phyloP scores from a whole-genome alignment of 306 rosid species.

The Quercus agrifolia region DNA sequence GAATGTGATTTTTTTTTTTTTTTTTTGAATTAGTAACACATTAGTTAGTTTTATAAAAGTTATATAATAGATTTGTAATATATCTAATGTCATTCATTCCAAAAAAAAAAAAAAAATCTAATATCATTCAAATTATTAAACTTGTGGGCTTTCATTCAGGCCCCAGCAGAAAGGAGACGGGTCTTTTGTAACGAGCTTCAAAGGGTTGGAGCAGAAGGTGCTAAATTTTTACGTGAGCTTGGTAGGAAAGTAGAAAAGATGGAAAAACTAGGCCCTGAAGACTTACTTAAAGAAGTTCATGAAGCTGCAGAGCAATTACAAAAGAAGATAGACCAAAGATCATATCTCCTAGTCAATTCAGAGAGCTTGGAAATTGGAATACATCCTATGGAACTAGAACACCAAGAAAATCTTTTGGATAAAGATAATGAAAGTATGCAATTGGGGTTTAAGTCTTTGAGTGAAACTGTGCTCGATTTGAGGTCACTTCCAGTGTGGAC shows the following conservation, averaged over 20 bases:
- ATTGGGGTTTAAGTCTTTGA: constrained; percentile 29
- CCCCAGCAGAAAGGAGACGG: constrained; percentile 61
- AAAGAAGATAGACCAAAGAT: constrained; percentile 54
- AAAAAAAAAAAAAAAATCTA: no score
- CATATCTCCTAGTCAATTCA: constrained; percentile 56
- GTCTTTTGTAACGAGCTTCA: constrained; percentile 52
- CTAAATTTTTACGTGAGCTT: constrained; percentile 51
- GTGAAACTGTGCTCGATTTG: constrained; percentile 34
- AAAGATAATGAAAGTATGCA: constrained; percentile 33
- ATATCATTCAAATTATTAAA: neutral
- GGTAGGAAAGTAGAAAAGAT: constrained; percentile 68
- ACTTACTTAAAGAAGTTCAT: constrained; percentile 54
- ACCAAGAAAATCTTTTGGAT: constrained; percentile 20
- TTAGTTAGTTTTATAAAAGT: no score
- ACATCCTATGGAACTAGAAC: constrained; percentile 24
- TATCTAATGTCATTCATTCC: no score
- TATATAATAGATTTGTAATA: no score
- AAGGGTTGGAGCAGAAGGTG: constrained; percentile 62
- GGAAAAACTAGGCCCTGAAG: constrained; percentile 49
- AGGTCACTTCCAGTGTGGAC: neutral
- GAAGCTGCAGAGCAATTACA: constrained; percentile 68
- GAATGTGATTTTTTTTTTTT: no score
- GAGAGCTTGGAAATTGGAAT: constrained; percentile 45
- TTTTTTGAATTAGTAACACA: no score
- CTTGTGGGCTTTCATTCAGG: constrained; percentile 28